A percentile compares a stretch with the other conserved stretches of the same genome.
Evolutionary conservation across 129 eudicot genomes (phyloP).

Genomic region (Solidago caesia): DNA sequence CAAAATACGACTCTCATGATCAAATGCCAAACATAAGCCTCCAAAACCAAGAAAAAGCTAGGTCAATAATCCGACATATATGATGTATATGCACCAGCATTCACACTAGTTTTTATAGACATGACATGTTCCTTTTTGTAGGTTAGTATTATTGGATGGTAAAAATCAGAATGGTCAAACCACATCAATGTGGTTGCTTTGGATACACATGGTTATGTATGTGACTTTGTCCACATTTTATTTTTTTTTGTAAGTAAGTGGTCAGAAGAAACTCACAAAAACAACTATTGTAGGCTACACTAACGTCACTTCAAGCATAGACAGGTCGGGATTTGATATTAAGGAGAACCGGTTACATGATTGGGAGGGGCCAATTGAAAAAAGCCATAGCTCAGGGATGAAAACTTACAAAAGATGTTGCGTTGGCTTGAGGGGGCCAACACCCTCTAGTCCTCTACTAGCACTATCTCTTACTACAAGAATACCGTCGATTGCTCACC

Average conservation of each 20-base stretch:
- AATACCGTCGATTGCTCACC: no score
- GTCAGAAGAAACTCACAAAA: not conserved
- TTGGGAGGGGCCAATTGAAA: no score
- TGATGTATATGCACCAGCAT: not conserved
- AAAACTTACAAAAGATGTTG: no score
- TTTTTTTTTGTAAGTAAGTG: not conserved
- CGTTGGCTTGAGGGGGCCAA: no score
- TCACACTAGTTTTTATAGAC: conserved; percentile 11
- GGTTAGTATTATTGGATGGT: conserved; percentile 1
- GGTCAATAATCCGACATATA: conserved; percentile 3
- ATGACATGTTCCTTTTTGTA: conserved; percentile 11
- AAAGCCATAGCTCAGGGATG: no score
- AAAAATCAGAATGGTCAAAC: conserved; percentile 4
- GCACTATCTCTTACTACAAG: no score
- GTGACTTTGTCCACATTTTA: not conserved
- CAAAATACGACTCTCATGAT: not conserved
- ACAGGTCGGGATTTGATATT: no score
- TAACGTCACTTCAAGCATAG: no score
- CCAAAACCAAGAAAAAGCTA: not conserved
- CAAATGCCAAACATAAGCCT: not conserved
- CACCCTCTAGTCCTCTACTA: no score
- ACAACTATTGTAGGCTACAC: no score
- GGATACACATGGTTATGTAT: not conserved
- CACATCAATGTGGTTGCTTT: not conserved
- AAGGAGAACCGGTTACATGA: no score